Base-by-base conservation (phyloP, 768 basidiomycete genomes). In the Suillus lakei region DNA sequence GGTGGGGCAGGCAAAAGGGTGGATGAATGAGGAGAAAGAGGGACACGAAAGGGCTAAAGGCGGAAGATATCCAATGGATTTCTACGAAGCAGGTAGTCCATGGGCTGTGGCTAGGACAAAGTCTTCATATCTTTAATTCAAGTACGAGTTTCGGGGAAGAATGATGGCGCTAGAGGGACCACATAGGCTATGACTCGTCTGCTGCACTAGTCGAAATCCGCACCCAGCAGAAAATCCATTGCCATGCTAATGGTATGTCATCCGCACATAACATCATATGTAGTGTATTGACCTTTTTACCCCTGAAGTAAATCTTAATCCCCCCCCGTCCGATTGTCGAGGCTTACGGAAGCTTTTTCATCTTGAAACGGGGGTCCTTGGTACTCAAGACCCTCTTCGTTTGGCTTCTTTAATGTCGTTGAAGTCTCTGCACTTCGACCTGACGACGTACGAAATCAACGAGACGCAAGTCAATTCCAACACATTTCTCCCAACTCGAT, bases 31-130 rank as follows among this genome's bases (percentile, higher is more conserved):
- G 60, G 67, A 41, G 15, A 74, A 60, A n/a, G 68, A 70, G 60
- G 69, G 61, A 50, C 67, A 76, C 67, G 66, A 65, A 43, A 59
- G 64, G 39, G 59, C 68, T 65, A 72, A 66, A 38, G 66, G 66
- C 55, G 64, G 68, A 62, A 80, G 80, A 9, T 99, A 99, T 79
- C 91, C 94, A 3, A 99, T 99, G 98, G 93, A 99, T 77, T 99
- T 99, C 77, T 99, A 99, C 69, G 84, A 85, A 38, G 91, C 89
- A 8, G 90, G 89, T 3, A 91, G 85, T 66, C 89, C 88, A 1
- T 94, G 92, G 92, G 88, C 93, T 0, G 69, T 84, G 26, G 86
- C 92, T 23, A 84, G 92, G 73, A 70, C 77, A 38, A 91, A 84
- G 51, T 88, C 83, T 10, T 77, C 74, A 30, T 88, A 87, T 69